Evolutionary conservation across 108 stramenopile genomes (phyloP), one percentile per base, ranked within the genome.

Genomic region (Pseudonitzschia pungens): DNA sequence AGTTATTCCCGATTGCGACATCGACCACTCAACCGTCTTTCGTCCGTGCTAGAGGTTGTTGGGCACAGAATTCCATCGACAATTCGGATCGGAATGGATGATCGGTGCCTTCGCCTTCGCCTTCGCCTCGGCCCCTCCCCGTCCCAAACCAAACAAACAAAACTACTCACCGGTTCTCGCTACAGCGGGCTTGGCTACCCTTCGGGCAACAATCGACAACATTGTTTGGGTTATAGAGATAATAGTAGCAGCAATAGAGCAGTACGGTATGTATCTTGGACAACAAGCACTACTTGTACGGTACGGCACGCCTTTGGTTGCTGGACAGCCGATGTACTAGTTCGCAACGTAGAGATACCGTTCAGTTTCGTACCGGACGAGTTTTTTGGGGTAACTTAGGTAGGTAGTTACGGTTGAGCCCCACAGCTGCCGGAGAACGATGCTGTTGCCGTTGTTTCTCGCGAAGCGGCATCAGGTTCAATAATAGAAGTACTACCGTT

Each of bases 161-260:
- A 12, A 40, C 5, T 62, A 62, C 60, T 43, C 71, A 78, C 77
- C 77, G 57, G 71, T 41, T 78, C 77, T 72, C 24, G 57, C 65
- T 16, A 51, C 78, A 27, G 62, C 65, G 54, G 78, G 78, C 66
- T 65, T 65, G 36, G 72, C 51, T 16, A 66, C 73, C 69, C 68
- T 69, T 45, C 78, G 72, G 28, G 59, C 73, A 27, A 79, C 73
- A 57, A 68, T 72, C 40, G 78, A 76, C 78, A 79, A 79, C 78
- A 79, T 79, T 67, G 41, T 59, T 55, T 14, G 36, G 27, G 18
- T 4, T 48, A 12, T 14, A n/a, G n/a, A n/a, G n/a, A n/a, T n/a
- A n/a, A n/a, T n/a, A n/a, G n/a, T n/a, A n/a, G n/a, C n/a, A n/a
- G n/a, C n/a, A n/a, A n/a, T n/a, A n/a, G n/a, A n/a, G n/a, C n/a